Evolutionary conservation across 805 yeast genomes (phyloP), one percentile per base, ranked within the genome.

Genomic region (Candida chauliodis): DNA sequence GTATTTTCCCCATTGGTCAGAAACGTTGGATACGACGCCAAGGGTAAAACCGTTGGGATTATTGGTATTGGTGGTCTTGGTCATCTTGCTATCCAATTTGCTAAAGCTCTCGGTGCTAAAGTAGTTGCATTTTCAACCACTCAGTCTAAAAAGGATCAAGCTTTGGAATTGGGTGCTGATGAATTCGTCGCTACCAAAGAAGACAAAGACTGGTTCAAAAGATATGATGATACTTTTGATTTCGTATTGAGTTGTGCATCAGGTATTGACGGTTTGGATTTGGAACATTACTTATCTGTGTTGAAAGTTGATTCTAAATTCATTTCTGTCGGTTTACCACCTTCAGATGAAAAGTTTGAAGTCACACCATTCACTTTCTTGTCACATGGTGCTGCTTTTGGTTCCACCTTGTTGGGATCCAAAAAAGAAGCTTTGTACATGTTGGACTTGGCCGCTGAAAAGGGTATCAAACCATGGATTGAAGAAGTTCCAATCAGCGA

Each of bases 11-110:
- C 81, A 15, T 52, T 75, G 45, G 57, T 56, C 30, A 59, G 75
- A 58, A 74, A 70, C 36, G 69, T 52, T 14, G 56, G 56, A 20
- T 36, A 47, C 22, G 45, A 52, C 30, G 52, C 46, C 28, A 45
- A 30, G 9, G 55, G 54, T 4, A 65, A 69, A 25, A 63, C 66
- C 31, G 81, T 80, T 37, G 86, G 81, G 29, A 59, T 80, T 38
- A 71, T 75, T 38, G 85, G 85, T 39, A 69, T 80, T 38, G 86
- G 87, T 38, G 86, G 86, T 21, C 67, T 80, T 38, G 86, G 86
- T 34, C 82, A 78, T 61, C 66, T 78, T 66, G 81, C 75, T 10
- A 56, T 80, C 38, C 70, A 74, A 56, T 75, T 73, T 45, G 80
- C 84, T 22, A 64, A 65, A 44, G 84, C 84, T 5, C 52, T 79